Evolutionary conservation across 1,139 yeast genomes (phyloP).

Genomic region (Kluyveromyces sp.): DNA sequence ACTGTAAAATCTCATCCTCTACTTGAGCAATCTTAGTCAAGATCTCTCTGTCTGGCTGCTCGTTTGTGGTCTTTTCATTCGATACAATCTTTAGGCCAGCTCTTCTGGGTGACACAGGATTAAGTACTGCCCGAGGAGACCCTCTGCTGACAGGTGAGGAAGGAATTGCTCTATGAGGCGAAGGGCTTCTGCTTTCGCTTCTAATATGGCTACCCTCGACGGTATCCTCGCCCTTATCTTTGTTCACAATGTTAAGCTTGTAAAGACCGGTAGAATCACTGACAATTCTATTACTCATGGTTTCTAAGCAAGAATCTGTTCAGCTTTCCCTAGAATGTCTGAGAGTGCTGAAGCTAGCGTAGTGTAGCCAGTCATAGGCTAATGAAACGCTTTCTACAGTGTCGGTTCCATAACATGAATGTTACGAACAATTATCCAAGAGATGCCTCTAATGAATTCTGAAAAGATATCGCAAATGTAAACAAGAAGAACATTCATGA

Average conservation of each 20-base stretch:
- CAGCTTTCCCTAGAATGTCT: neutral
- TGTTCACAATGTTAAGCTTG: conserved; percentile 23
- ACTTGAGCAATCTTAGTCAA: conserved; percentile 5
- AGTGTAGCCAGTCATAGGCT: too few relatives aligned
- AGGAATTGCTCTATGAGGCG: too few relatives aligned
- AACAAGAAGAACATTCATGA: too few relatives aligned
- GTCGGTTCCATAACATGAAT: too few relatives aligned
- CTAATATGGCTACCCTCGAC: too few relatives aligned
- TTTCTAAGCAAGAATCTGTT: neutral
- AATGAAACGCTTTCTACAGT: too few relatives aligned
- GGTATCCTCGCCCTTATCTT: conserved; percentile 10
- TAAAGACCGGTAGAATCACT: conserved; percentile 32
- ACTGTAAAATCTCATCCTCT: conserved; percentile 5
- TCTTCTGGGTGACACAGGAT: conserved; percentile 5
- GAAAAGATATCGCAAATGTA: neutral
- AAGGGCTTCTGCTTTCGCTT: too few relatives aligned
- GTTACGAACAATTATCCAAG: too few relatives aligned
- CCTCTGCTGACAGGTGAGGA: neutral
- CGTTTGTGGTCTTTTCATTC: neutral
- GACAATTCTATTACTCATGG: conserved; percentile 21
- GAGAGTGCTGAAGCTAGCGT: too few relatives aligned
- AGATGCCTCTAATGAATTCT: neutral
- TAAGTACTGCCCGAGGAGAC: neutral
- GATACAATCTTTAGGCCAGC: conserved; percentile 2
- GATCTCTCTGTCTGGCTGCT: conserved; percentile 1